Evolutionary conservation across 225 moss, liverwort and hornwort species (phyloP).

Genomic region (Pseudoscleropodium purum): DNA sequence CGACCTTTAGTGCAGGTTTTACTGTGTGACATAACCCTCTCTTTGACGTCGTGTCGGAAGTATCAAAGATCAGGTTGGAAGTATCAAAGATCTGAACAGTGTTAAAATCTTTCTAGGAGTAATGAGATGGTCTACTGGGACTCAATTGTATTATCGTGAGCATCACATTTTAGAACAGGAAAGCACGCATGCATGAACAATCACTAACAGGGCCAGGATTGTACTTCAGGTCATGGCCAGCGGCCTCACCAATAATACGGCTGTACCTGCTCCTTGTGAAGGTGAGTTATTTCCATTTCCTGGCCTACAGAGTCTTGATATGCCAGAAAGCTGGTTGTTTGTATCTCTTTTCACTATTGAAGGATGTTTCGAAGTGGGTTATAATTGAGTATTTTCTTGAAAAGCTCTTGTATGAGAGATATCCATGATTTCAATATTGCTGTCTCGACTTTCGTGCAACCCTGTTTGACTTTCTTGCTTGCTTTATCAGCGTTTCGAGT

Average conservation of each 20-base stretch:
- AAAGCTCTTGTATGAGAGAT: not conserved
- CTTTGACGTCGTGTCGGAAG: not conserved
- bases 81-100: not conserved
- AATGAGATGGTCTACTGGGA: not conserved
- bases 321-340: not conserved
- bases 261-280: constrained; percentile 56
- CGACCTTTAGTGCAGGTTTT: not conserved
- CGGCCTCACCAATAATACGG: constrained; percentile 78
- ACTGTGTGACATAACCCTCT: not conserved
- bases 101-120: not conserved
- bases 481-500: constrained; percentile 55
- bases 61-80: not conserved
- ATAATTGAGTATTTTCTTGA: not conserved
- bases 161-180: not conserved
- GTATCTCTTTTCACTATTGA: not conserved
- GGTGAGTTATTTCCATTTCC: constrained; percentile 13
- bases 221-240: constrained; percentile 78
- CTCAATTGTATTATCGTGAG: not conserved
- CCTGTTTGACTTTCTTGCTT: not conserved
- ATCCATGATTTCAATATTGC: not conserved
- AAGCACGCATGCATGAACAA: not conserved
- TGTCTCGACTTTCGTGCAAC: not conserved
- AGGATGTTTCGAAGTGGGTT: not conserved
- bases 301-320: not conserved
- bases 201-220: not conserved